Percentiles rank a stretch among this genome's conserved stretches.
These are phyloP conservation scores for Yamadazyma triangularis DNA, from an alignment of 1,139 yeast genomes.

Conservation along the genomic window DNA sequence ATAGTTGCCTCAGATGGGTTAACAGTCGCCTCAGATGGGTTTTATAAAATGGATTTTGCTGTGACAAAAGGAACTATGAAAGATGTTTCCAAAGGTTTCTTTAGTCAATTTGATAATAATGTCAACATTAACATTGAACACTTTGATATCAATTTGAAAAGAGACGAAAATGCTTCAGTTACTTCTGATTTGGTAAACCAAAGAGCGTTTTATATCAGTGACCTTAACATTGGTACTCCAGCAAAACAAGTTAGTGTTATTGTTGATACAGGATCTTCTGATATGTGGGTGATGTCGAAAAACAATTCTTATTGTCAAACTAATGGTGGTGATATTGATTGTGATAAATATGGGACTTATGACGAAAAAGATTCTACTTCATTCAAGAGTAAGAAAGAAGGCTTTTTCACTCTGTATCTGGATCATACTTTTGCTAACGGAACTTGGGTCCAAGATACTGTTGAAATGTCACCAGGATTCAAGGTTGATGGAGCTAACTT, in stretches of 20 bases:
- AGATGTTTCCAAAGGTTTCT: no score
- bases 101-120: no score
- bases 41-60: no score
- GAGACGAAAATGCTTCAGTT: no score
- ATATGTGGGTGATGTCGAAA: conserved; percentile 34
- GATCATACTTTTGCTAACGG: conserved; percentile 26
- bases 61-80: no score
- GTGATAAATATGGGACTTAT: background rate
- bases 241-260: conserved; percentile 23
- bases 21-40: no score
- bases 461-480: conserved; percentile 11
- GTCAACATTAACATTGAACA: no score
- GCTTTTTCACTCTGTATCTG: background rate
- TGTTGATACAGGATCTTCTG: conserved; percentile 41
- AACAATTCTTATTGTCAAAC: background rate
- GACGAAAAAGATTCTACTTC: background rate
- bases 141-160: no score
- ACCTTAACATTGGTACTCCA: conserved; percentile 27
- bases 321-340: no score
- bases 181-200: no score
- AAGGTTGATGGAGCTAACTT: background rate
- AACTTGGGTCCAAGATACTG: conserved; percentile 47
- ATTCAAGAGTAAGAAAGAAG: background rate
- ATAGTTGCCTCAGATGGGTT: no score
- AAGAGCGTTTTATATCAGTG: no score